phyloP scores from a whole-genome alignment of 164 flowering plant species.

The Chimonanthus salicifolius region DNA sequence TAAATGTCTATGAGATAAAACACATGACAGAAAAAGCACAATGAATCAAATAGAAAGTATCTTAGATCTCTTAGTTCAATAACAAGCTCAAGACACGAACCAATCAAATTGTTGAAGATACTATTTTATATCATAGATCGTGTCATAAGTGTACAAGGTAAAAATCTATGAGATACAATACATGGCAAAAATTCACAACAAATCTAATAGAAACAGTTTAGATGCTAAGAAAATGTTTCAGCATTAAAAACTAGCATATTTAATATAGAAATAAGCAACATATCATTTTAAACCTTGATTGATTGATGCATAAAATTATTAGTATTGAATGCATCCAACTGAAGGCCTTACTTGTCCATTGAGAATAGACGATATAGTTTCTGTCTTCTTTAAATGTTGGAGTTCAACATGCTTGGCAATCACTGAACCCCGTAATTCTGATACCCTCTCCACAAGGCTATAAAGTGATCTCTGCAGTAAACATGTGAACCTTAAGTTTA shows the following conservation, averaged over 20 bases:
- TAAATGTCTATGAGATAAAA: background rate
- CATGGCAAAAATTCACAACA: background rate
- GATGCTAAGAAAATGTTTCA: background rate
- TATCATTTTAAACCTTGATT: background rate
- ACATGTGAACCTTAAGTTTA: background rate
- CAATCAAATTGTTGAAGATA: too few species aligned
- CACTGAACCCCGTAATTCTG: constrained; percentile 53
- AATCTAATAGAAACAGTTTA: background rate
- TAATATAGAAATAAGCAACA: background rate
- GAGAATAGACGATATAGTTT: constrained; percentile 34
- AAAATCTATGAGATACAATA: background rate
- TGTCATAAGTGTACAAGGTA: background rate
- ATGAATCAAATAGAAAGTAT: too few species aligned
- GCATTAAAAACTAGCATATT: background rate
- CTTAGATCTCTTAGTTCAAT: too few species aligned
- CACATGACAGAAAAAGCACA: background rate
- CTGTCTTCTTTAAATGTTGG: constrained; percentile 30
- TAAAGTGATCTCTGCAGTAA: constrained; percentile 39
- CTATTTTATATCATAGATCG: too few species aligned
- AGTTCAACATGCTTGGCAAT: constrained; percentile 45
- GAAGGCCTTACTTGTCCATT: constrained; percentile 57
- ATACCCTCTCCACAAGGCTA: constrained; percentile 38
- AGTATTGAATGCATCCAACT: background rate
- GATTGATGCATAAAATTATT: background rate
- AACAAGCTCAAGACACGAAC: too few species aligned